Evolutionary conservation across 345 rosid genomes (phyloP).

Genomic region (Zanthoxylum bungeanum): DNA sequence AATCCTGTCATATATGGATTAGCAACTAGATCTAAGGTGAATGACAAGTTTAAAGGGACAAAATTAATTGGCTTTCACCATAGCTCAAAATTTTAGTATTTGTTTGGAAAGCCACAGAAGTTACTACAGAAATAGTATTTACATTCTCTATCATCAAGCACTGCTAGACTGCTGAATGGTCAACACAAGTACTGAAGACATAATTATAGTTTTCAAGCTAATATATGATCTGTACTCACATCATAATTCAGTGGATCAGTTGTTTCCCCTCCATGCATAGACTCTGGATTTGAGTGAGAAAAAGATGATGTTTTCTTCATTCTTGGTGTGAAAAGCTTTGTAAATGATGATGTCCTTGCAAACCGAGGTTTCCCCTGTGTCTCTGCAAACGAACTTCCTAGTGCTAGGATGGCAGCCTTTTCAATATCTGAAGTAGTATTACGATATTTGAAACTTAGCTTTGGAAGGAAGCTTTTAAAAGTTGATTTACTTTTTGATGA

Average conservation of each 20-base stretch:
- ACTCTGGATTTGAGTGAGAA: constrained; percentile 88
- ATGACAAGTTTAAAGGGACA: background rate
- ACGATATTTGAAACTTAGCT: constrained; percentile 64
- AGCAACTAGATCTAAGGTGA: background rate
- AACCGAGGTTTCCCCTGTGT: constrained; percentile 32
- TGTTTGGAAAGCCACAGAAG: background rate
- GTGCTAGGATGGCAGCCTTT: constrained; percentile 68
- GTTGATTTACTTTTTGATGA: constrained; percentile 47
- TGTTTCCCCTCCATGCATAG: constrained; percentile 61
- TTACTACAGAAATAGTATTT: background rate
- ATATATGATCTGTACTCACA: constrained; percentile 29
- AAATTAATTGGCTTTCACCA: background rate
- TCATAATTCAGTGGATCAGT: constrained; percentile 37
- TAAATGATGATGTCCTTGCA: constrained; percentile 58
- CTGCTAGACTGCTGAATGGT: background rate
- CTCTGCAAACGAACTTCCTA: constrained; percentile 45
- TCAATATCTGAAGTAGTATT: constrained; percentile 55
- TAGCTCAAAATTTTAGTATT: background rate
- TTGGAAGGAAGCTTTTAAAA: constrained; percentile 64
- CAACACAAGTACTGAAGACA: background rate
- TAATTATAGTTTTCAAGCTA: background rate
- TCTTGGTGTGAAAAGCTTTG: constrained; percentile 56
- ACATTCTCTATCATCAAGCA: background rate
- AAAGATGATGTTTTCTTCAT: constrained; percentile 55
- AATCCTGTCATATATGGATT: background rate